phyloP scores from a whole-genome alignment of 345 rosid genomes.

The Populus tremula region DNA sequence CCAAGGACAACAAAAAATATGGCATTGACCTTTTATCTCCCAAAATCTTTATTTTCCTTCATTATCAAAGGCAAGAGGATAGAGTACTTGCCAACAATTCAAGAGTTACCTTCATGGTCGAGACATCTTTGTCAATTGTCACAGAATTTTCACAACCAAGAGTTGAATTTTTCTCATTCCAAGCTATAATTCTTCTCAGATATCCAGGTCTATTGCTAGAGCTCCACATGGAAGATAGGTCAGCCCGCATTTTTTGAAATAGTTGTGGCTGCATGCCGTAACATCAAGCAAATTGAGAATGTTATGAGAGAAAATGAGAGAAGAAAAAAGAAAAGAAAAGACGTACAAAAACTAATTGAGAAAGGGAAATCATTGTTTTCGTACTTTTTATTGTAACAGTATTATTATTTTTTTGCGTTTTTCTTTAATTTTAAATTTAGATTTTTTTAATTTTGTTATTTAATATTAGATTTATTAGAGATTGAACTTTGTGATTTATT shows the following conservation, averaged over 20 bases:
- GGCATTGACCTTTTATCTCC: no score
- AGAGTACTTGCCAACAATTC: no score
- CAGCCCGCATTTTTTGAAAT: slow-evolving; percentile 58
- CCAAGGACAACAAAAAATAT: no score
- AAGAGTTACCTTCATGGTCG: slow-evolving; percentile 45
- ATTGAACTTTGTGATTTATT: no score
- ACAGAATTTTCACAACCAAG: slow-evolving; percentile 13
- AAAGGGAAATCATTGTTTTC: no score
- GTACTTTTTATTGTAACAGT: no score
- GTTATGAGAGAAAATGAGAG: background rate
- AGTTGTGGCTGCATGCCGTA: slow-evolving; percentile 54
- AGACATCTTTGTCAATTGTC: slow-evolving; percentile 30
- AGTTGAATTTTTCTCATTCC: slow-evolving; percentile 26
- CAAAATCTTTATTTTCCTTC: no score
- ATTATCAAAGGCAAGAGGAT: no score
- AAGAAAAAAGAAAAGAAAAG: background rate
- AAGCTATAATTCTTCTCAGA: slow-evolving; percentile 39
- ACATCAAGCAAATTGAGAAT: background rate
- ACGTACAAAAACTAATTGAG: background rate
- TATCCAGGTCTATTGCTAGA: slow-evolving; percentile 39
- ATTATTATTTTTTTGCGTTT: no score
- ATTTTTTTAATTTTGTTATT: no score
- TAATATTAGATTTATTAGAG: no score
- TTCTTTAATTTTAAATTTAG: no score
- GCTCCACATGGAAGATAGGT: slow-evolving; percentile 73